A percentile compares a stretch with the other conserved stretches of the same genome.
These are phyloP conservation scores for Thalassiosira livingstoniorum DNA, from an alignment of 352 stramenopile species.

Conservation along the genomic window DNA sequence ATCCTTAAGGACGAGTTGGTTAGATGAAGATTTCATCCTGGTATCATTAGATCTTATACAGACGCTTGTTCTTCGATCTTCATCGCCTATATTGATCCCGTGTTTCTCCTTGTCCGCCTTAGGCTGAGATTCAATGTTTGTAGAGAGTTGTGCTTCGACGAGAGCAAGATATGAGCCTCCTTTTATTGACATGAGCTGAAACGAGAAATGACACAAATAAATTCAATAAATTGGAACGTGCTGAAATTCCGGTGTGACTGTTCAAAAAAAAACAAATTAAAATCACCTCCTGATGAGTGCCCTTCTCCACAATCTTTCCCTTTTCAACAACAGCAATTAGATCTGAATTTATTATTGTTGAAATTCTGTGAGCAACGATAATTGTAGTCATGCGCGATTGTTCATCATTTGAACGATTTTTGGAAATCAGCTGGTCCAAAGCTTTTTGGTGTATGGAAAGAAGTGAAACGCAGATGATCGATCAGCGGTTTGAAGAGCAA, in stretches of 20 bases:
- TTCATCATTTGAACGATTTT: constrained; percentile 61
- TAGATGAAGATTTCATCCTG: neutral
- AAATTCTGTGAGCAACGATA: constrained; percentile 88
- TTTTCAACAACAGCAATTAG: constrained; percentile 87
- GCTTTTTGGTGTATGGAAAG: neutral
- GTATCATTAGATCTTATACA: neutral
- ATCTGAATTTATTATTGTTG: constrained; percentile 89
- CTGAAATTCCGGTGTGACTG: no score
- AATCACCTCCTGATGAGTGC: constrained; percentile 83
- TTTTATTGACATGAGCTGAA: constrained; percentile 47
- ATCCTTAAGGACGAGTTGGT: constrained; percentile 21
- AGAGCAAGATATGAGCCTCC: constrained; percentile 56
- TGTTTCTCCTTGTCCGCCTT: neutral
- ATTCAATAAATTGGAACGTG: neutral
- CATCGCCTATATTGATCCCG: neutral
- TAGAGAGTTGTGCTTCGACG: constrained; percentile 57
- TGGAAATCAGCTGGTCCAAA: neutral
- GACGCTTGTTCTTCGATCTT: neutral
- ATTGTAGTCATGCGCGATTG: constrained; percentile 88
- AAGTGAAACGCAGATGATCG: neutral
- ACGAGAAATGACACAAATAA: neutral
- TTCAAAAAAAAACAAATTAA: no score
- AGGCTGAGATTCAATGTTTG: neutral
- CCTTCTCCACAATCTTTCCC: constrained; percentile 86
- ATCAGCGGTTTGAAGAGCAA: neutral